Evolutionary conservation across 202 grass and related monocot genomes (phyloP), one percentile per base, ranked within the genome.

Genomic region (Bolboschoenoplectus hybrid): DNA sequence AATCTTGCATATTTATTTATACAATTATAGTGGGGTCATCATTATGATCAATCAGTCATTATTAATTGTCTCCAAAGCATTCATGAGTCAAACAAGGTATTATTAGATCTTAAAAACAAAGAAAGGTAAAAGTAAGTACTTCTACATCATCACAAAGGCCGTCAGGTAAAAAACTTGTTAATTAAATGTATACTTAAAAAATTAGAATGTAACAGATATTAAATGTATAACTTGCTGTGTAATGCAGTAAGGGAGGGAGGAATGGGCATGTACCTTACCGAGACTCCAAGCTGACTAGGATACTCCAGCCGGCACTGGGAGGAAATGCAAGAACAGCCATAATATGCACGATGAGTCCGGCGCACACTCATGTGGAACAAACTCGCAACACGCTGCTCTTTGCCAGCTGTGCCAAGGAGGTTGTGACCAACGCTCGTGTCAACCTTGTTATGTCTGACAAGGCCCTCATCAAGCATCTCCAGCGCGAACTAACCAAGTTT

Each of bases 281-380:
- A 83, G 95, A 98, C 83, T 98, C 95, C 50, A 98, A 98, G 86
- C 82, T 95, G 84, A 98, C 95, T 14, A 88, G 95, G 5, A 98
- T 98, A 76, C 82, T 98, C 69, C 95, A 98, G 32, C 85, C 91
- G 5, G 93, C 93, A 19, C 68, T 98, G 74, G 95, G 95, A 85
- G 93, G 95, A 43, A 95, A 94, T 47, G 95, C 93, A 17, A 93
- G 89, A 82, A 98, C 93, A 1, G 93, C 93, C 66, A 92, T 98
- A 51, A 93, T 98, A 51, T 98, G 95, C 85, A 98, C 95, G 13
- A 93, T 98, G 95, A 98, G 91, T 86, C 96, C 89, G 3, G 93
- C 91, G 14, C 85, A 91, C 63, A 89, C 86, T 72, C 96, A 98
- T 32, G 77, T 92, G 2, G 91, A 98, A 86, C 93, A 98, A 81